These are phyloP conservation scores for Rhizopogon parksii DNA, from an alignment of 1,284 basidiomycete genomes.

Conservation along the genomic window DNA sequence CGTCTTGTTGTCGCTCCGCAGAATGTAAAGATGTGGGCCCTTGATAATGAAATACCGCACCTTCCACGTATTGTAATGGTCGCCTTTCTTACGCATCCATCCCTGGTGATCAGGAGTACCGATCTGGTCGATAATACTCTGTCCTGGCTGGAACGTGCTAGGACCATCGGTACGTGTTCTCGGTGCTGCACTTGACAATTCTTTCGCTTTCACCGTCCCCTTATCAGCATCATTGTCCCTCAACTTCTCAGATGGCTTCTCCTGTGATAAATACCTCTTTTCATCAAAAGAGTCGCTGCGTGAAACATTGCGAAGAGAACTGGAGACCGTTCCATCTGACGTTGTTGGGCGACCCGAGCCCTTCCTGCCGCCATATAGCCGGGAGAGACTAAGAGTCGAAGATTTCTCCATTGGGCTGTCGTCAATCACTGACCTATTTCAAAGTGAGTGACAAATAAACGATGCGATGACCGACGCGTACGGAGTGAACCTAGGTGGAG, in stretches of 20 bases:
- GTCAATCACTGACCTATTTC: conserved; percentile 22
- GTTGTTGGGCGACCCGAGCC: conserved; percentile 32
- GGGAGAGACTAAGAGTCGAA: conserved; percentile 43
- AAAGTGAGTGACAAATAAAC: neutral
- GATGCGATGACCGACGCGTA: conserved; percentile 27
- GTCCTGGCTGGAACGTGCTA: conserved; percentile 49
- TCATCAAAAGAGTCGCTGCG: conserved; percentile 16
- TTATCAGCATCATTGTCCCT: conserved; percentile 15
- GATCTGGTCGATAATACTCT: conserved; percentile 80
- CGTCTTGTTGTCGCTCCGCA: conserved; percentile 62
- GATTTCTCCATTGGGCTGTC: conserved; percentile 27
- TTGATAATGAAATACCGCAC: conserved; percentile 91
- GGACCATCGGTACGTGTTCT: conserved; percentile 42
- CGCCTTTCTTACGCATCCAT: conserved; percentile 95
- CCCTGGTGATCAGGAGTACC: conserved; percentile 83
- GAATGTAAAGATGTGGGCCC: conserved; percentile 82
- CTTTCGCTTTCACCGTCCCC: conserved; percentile 12
- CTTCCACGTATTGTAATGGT: conserved; percentile 93
- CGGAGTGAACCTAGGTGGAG: conserved; percentile 64
- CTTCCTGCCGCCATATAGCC: conserved; percentile 41
- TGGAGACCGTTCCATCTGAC: conserved; percentile 24
- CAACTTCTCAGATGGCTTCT: conserved; percentile 9
- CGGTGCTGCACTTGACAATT: conserved; percentile 23
- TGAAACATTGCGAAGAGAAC: conserved; percentile 11
- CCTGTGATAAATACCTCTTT: conserved; percentile 20